Conservation (phyloP, 768 basidiomycete genomes). For the Cystofilobasidium ferigula region DNA sequence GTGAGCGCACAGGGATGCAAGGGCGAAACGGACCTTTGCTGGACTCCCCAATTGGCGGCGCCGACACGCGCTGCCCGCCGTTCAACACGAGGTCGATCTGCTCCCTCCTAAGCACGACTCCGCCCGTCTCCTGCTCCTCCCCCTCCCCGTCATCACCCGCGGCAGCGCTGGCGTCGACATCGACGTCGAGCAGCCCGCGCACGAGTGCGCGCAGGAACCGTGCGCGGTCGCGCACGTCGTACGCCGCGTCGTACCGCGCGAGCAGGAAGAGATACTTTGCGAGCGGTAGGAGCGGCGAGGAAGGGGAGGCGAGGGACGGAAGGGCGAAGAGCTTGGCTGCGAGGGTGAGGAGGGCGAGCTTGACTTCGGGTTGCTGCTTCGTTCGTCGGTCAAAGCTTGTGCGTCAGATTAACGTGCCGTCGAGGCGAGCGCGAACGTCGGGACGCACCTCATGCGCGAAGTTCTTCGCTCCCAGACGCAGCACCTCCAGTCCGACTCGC, state of each 20-base stretch:
- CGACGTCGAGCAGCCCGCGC: slow-evolving; percentile 42
- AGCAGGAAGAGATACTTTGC: slow-evolving; percentile 61
- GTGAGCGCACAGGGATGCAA: neutral
- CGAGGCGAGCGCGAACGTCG: neutral
- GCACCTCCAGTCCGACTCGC: slow-evolving; percentile 52
- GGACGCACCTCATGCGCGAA: slow-evolving; percentile 51
- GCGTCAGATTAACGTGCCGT: neutral
- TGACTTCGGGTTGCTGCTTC: slow-evolving; percentile 12
- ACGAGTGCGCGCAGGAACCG: slow-evolving; percentile 67
- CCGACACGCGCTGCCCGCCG: slow-evolving; percentile 52
- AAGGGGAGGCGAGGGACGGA: slow-evolving; percentile 32
- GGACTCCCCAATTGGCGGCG: neutral
- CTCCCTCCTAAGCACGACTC: slow-evolving; percentile 69
- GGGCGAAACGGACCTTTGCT: neutral
- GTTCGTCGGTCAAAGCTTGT: neutral
- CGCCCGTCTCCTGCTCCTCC: slow-evolving; percentile 29
- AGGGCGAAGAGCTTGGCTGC: slow-evolving; percentile 65
- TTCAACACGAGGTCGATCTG: slow-evolving; percentile 71
- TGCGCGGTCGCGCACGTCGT: slow-evolving; percentile 82
- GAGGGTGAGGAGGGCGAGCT: slow-evolving; percentile 50
- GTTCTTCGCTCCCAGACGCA: slow-evolving; percentile 64
- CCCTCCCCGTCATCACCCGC: neutral
- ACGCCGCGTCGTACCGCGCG: slow-evolving; percentile 76
- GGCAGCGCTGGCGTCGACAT: no score
- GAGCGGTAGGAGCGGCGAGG: slow-evolving; percentile 34